Evolutionary conservation across 2,329 filamentous ascomycete species (phyloP).

Genomic region (Paecilomyces variotii): DNA sequence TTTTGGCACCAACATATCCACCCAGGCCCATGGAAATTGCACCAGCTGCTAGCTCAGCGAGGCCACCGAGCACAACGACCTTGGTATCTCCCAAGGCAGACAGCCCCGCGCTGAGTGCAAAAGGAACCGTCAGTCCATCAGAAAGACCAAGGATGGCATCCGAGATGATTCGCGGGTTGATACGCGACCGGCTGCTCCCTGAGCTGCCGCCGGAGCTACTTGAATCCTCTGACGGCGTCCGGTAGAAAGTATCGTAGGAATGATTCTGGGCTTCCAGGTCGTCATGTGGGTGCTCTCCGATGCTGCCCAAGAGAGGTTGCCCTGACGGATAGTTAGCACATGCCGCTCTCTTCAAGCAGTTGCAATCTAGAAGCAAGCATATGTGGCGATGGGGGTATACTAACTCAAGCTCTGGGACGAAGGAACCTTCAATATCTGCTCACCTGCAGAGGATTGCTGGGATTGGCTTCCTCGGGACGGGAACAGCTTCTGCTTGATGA

Average conservation of each 20-base stretch:
- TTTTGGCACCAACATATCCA: conserved; percentile 54
- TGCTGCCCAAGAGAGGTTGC: conserved; percentile 23
- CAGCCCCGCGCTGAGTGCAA: conserved; percentile 68
- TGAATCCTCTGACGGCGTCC: conserved; percentile 10
- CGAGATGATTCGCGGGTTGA: conserved; percentile 40
- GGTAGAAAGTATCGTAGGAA: conserved; percentile 27
- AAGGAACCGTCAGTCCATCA: conserved; percentile 71
- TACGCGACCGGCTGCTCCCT: conserved; percentile 16
- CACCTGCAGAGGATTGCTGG: neutral
- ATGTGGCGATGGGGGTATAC: neutral
- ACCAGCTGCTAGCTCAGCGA: conserved; percentile 70
- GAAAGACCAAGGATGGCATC: conserved; percentile 69
- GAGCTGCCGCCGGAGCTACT: conserved; percentile 14
- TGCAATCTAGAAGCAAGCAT: neutral
- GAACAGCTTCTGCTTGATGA: conserved; percentile 30
- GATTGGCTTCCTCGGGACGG: conserved; percentile 14
- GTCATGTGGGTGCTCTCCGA: conserved; percentile 17
- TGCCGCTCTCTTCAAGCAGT: conserved; percentile 1
- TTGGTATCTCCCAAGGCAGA: conserved; percentile 52
- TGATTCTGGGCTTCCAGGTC: conserved; percentile 26
- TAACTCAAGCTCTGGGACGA: conserved; percentile 7
- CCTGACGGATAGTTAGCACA: conserved; percentile 11
- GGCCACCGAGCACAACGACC: conserved; percentile 62
- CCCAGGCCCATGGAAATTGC: conserved; percentile 72
- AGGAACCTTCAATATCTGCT: conserved; percentile 9